Evolutionary conservation across 129 eudicot genomes (phyloP), one percentile per base, ranked within the genome.

Genomic region (Tanacetum coccineum): DNA sequence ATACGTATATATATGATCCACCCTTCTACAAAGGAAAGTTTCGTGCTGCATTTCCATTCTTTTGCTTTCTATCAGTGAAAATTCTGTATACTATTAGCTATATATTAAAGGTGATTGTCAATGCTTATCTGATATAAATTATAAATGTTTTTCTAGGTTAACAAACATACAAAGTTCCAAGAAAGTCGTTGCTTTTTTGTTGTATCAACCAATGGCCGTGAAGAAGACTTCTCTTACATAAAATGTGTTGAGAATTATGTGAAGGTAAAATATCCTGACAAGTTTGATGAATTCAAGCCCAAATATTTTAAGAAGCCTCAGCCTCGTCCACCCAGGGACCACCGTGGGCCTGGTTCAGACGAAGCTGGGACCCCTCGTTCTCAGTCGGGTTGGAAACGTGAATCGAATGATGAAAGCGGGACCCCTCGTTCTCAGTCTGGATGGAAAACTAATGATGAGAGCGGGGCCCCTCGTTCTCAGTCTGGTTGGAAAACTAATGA

Each of bases 101-200:
- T 53, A 8, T 53, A n/a, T 0, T 53, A 3, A 14, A 53, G 22
- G 12, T 56, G 39, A 9, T 22, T 56, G 17, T 56, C 25, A 20
- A 8, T 10, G 12, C 8, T 26, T 46, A 64, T 64, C 17, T 13
- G 7, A 49, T 49, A 13, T 47, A n/a, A 14, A 6, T 14, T 25
- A 14, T 11, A 48, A 26, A n/a, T 28, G 9, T 48, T 10, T 51
- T 78, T 70, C 64, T 84, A 93, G 98, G 82, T 93, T 6, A 70
- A 59, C 30, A 84, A 76, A 78, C 95, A 93, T 68, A 75, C 32
- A 40, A 70, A 67, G 47, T 82, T 86, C 80, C 83, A 76, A 67
- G 96, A 73, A 7, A 88, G 81, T 62, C 62, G 98, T 28, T 93
- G 98, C 75, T 77, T 93, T 44, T 86, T 80, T 51, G 78, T 83